These are phyloP conservation scores for Penicillium pulvis DNA, from an alignment of 495 filamentous ascomycete species.

Conservation along the genomic window DNA sequence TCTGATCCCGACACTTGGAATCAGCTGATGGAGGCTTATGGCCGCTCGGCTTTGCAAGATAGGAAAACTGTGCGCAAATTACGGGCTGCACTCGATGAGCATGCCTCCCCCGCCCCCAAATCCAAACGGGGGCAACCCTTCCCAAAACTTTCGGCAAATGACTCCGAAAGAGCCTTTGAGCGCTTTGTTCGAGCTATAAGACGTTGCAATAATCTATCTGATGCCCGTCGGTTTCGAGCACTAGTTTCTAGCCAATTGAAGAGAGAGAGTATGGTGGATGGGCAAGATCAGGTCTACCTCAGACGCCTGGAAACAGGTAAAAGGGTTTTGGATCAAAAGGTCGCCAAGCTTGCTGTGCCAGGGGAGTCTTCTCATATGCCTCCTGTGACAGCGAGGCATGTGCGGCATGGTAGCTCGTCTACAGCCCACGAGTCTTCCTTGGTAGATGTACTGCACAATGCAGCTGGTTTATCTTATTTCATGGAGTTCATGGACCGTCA, in stretches of 20 bases:
- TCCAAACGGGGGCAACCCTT: constrained; percentile 61
- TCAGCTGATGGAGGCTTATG: constrained; percentile 88
- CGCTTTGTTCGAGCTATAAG: constrained; percentile 89
- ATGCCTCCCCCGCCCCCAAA: constrained; percentile 82
- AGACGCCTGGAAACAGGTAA: constrained; percentile 91
- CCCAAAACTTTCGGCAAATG: constrained; percentile 65
- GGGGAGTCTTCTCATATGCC: constrained; percentile 46
- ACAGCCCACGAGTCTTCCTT: constrained; percentile 71
- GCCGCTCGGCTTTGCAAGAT: constrained; percentile 86
- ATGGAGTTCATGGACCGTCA: constrained; percentile 99
- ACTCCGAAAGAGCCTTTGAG: constrained; percentile 92
- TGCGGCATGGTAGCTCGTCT: constrained; percentile 44
- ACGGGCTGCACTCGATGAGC: constrained; percentile 90
- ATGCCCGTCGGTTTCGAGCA: constrained; percentile 87
- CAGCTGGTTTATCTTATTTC: constrained; percentile 91
- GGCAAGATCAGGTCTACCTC: constrained; percentile 81
- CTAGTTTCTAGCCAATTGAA: constrained; percentile 93
- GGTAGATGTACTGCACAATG: constrained; percentile 80
- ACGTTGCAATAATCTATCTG: constrained; percentile 87
- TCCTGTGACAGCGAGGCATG: constrained; percentile 38
- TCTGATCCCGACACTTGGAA: constrained; percentile 97
- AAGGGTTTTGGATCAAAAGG: constrained; percentile 83
- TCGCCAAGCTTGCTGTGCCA: constrained; percentile 75
- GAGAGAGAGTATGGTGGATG: constrained; percentile 74
- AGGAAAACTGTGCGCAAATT: constrained; percentile 93